Conservation (phyloP, 345 rosid genomes). For the thale cress (Arabidopsis thaliana) region TAIR10.1 NC_003074.8:6842001-6842500, state of each 20-base stretch:
- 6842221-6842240: constrained; percentile 53
- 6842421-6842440: constrained; percentile 60
- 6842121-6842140: constrained; percentile 53
- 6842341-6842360: background rate
- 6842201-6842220: constrained; percentile 44
- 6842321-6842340: background rate
- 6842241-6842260: constrained; percentile 29
- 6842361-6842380: constrained; percentile 46
- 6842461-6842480: constrained; percentile 33
- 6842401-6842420: constrained; percentile 64
- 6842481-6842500: constrained; percentile 43
- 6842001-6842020: constrained; percentile 92
- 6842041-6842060: constrained; percentile 75
- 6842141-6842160: constrained; percentile 44
- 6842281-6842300: constrained; percentile 28
- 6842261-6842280: constrained; percentile 41
- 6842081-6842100: constrained; percentile 61
- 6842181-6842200: constrained; percentile 19
- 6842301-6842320: background rate
- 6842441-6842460: constrained; percentile 57
- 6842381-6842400: constrained; percentile 58
- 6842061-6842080: constrained; percentile 85
- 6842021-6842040: constrained; percentile 97
- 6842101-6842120: constrained; percentile 56
- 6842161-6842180: background rate